phyloP scores from a whole-genome alignment of 78 protist species.

The Dictyostelium firmibasis region DNA sequence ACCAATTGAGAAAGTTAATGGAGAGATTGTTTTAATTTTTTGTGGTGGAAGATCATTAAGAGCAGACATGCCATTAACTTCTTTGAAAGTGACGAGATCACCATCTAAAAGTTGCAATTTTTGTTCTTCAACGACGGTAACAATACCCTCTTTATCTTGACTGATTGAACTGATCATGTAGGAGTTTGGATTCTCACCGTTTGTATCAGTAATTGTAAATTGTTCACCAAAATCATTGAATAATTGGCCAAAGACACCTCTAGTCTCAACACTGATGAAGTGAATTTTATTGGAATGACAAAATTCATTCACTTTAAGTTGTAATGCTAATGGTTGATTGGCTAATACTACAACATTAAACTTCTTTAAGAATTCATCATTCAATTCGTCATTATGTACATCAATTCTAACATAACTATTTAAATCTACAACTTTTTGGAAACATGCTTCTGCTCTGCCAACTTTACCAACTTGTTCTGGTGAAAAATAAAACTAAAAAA shows the following conservation, averaged over 20 bases:
- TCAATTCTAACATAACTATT: constrained; percentile 90
- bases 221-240: constrained; percentile 94
- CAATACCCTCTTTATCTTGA: constrained; percentile 86
- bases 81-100: constrained; percentile 91
- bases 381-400: constrained; percentile 58
- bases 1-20: constrained; percentile 85
- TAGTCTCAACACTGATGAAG: constrained; percentile 75
- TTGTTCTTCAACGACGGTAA: constrained; percentile 89
- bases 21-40: constrained; percentile 59
- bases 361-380: constrained; percentile 50
- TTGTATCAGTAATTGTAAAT: constrained; percentile 88
- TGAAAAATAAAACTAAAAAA: constrained; percentile 92
- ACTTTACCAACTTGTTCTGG: constrained; percentile 91
- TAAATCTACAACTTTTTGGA: constrained; percentile 91
- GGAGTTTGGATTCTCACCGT: constrained; percentile 90
- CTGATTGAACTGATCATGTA: constrained; percentile 83
- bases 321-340: constrained; percentile 66
- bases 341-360: constrained; percentile 72
- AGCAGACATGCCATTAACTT: constrained; percentile 94
- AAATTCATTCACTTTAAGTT: constrained; percentile 64
- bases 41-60: constrained; percentile 87
- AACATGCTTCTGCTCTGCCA: constrained; percentile 62
- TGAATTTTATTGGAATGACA: constrained; percentile 69
- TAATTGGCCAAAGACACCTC: constrained; percentile 89
- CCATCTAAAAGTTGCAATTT: constrained; percentile 91